phyloP scores from a whole-genome alignment of 169 alveolate genomes.

The Plasmodium reichenowi region DNA sequence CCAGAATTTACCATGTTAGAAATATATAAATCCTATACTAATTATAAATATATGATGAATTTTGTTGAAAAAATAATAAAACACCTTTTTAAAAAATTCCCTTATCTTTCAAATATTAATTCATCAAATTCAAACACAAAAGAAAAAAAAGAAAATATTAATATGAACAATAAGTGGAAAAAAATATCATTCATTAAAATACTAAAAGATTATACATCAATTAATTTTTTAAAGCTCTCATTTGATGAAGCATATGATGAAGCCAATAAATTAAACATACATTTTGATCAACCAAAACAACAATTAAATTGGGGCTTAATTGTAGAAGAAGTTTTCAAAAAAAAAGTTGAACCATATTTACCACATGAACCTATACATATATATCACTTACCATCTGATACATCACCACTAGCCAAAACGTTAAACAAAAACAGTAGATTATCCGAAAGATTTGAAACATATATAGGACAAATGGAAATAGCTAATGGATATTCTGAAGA shows the following conservation, averaged over 20 bases:
- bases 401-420: slow-evolving; percentile 67
- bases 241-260: slow-evolving; percentile 70
- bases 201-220: slow-evolving; percentile 28
- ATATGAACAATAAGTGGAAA: slow-evolving; percentile 29
- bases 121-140: not conserved
- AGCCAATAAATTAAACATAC: slow-evolving; percentile 49
- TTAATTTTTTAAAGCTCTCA: slow-evolving; percentile 33
- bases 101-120: not conserved
- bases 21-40: slow-evolving; percentile 95
- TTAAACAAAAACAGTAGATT: slow-evolving; percentile 79
- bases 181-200: slow-evolving; percentile 42
- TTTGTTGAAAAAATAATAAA: slow-evolving; percentile 92
- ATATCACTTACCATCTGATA: slow-evolving; percentile 64
- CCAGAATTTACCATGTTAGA: slow-evolving; percentile 96
- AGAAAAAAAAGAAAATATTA: not conserved
- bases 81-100: slow-evolving; percentile 74
- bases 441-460: slow-evolving; percentile 94
- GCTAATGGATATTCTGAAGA: slow-evolving; percentile 95
- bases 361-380: slow-evolving; percentile 46
- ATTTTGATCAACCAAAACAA: slow-evolving; percentile 48
- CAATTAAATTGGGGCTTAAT: slow-evolving; percentile 78
- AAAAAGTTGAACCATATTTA: slow-evolving; percentile 75
- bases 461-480: slow-evolving; percentile 93
- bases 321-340: slow-evolving; percentile 74
- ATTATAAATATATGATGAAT: slow-evolving; percentile 93